Evolutionary conservation across 2,329 filamentous ascomycete species (phyloP).

Genomic region (Xylariaceae sp.): DNA sequence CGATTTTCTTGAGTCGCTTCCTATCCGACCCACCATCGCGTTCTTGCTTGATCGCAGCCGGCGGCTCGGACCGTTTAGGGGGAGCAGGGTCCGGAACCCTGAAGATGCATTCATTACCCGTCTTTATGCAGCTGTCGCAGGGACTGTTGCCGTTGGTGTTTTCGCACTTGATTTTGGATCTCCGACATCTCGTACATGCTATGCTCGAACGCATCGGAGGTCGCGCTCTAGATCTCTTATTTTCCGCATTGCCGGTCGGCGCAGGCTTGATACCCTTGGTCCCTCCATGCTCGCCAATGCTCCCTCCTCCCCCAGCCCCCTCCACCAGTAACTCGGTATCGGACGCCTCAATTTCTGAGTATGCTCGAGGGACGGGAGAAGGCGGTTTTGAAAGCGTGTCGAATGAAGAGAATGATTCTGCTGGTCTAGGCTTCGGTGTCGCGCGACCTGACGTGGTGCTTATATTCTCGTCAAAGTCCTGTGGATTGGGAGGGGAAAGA

Average conservation of each 20-base stretch:
- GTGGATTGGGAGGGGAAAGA: constrained; percentile 42
- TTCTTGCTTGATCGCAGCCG: constrained; percentile 36
- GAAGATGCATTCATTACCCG: constrained; percentile 59
- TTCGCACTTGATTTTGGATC: constrained; percentile 82
- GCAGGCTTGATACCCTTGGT: constrained; percentile 33
- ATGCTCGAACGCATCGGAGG: constrained; percentile 69
- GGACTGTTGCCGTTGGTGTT: constrained; percentile 67
- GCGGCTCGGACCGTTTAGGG: constrained; percentile 40
- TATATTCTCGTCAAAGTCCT: constrained; percentile 36
- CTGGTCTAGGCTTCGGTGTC: constrained; percentile 34
- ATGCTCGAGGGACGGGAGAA: constrained; percentile 24
- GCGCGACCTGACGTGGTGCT: constrained; percentile 30
- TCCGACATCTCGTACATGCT: constrained; percentile 69
- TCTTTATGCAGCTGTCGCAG: constrained; percentile 70
- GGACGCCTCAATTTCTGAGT: constrained; percentile 26
- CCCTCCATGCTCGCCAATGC: constrained; percentile 22
- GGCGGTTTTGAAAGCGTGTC: constrained; percentile 29
- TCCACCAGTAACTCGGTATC: constrained; percentile 25
- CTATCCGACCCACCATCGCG: constrained; percentile 43
- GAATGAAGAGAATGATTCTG: constrained; percentile 33
- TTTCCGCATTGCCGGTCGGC: constrained; percentile 33
- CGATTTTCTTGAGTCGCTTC: constrained; percentile 43
- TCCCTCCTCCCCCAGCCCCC: constrained; percentile 21
- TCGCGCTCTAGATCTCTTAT: constrained; percentile 42
- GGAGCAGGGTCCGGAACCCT: constrained; percentile 55